phyloP scores from a whole-genome alignment of 2,329 filamentous ascomycete species.

The Tolypocladium guangdongense region DNA sequence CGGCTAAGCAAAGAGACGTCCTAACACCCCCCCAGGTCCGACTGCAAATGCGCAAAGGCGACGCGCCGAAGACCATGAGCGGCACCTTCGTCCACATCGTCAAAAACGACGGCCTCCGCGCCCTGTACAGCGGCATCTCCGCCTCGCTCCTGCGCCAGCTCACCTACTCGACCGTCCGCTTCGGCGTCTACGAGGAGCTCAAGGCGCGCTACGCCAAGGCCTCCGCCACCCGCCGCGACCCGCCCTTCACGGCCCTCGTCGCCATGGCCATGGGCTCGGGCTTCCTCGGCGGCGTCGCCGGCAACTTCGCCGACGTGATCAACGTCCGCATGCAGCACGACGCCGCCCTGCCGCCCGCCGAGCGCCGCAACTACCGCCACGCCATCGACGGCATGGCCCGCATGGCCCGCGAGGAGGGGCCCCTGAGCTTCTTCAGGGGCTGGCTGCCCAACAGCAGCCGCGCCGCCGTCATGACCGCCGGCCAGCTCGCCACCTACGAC shows the following conservation, averaged over 20 bases:
- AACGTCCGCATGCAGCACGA: slow-evolving; percentile 99
- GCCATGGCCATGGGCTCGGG: slow-evolving; percentile 76
- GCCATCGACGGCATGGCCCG: slow-evolving; percentile 76
- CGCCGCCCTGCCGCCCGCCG: slow-evolving; percentile 58
- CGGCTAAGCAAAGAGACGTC: neutral
- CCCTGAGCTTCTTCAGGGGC: slow-evolving; percentile 67
- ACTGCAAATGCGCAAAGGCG: slow-evolving; percentile 70
- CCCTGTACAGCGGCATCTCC: slow-evolving; percentile 84
- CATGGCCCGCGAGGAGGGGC: slow-evolving; percentile 80
- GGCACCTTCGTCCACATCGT: slow-evolving; percentile 78
- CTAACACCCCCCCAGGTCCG: slow-evolving; percentile 51
- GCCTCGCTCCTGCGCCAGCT: slow-evolving; percentile 87
- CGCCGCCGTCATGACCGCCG: slow-evolving; percentile 79
- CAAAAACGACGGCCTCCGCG: slow-evolving; percentile 61
- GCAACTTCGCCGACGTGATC: slow-evolving; percentile 90
- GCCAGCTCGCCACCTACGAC: slow-evolving; percentile 77
- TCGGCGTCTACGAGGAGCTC: slow-evolving; percentile 91
- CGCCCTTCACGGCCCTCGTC: slow-evolving; percentile 67
- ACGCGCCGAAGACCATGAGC: slow-evolving; percentile 69
- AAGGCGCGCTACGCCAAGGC: slow-evolving; percentile 54
- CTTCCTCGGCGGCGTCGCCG: slow-evolving; percentile 77
- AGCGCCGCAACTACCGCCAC: slow-evolving; percentile 81
- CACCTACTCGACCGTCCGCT: slow-evolving; percentile 93
- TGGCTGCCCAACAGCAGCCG: slow-evolving; percentile 73
- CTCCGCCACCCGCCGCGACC: slow-evolving; percentile 29